A percentile compares a stretch with the other conserved stretches of the same genome.
These are phyloP conservation scores for Diplotaxis tenuifolia DNA, from an alignment of 345 rosid genomes.

Conservation along the genomic window DNA sequence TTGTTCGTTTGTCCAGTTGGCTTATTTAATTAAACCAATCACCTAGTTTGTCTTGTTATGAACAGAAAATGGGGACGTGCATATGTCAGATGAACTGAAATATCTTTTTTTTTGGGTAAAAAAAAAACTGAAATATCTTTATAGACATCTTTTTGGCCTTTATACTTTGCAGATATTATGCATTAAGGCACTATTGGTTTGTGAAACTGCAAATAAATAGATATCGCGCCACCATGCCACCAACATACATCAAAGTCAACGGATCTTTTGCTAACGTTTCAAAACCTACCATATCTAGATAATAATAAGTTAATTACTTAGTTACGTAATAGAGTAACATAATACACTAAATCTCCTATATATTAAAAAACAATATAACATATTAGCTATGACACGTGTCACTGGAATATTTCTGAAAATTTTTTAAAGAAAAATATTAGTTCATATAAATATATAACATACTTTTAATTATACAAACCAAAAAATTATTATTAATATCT, in stretches of 20 bases:
- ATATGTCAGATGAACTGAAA: conserved; percentile 12
- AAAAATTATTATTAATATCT: no score
- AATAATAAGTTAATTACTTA: background rate
- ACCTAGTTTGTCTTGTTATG: background rate
- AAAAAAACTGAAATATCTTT: conserved; percentile 18
- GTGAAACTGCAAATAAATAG: conserved; percentile 6
- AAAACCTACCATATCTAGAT: conserved; percentile 22
- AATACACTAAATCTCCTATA: no score
- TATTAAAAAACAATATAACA: no score
- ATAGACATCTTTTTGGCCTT: background rate
- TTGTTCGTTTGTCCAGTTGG: background rate
- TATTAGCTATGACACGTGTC: no score
- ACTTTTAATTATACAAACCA: no score
- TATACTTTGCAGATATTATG: conserved; percentile 8
- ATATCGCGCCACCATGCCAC: conserved; percentile 1
- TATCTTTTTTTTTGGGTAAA: no score
- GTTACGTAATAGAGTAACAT: no score
- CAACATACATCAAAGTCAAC: conserved; percentile 2
- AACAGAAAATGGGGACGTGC: conserved; percentile 3
- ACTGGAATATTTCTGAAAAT: no score
- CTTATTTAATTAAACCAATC: background rate
- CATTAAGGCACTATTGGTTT: background rate
- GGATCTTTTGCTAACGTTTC: conserved; percentile 14
- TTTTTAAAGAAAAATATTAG: no score
- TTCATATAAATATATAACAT: no score